Evolutionary conservation across 1,139 yeast genomes (phyloP).

Genomic region (Zhuliangozyma parablackwelliae): DNA sequence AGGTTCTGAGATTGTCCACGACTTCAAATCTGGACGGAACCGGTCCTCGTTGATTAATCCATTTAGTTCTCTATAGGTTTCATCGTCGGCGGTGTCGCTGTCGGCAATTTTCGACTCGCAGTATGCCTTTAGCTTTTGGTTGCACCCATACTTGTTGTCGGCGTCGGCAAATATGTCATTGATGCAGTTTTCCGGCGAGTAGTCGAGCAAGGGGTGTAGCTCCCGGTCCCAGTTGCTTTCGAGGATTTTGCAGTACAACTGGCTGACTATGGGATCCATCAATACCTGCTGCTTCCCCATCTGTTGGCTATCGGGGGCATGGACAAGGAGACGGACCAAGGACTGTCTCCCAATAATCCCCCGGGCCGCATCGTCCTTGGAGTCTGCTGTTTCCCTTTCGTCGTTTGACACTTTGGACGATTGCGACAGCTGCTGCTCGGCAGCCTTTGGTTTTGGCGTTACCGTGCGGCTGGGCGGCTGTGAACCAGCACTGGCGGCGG

Average conservation of each 20-base stretch:
- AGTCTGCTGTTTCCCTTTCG: too few relatives aligned
- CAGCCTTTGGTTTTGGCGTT: background rate
- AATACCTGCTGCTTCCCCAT: slow-evolving; percentile 13
- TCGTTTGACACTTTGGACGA: background rate
- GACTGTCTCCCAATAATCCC: too few relatives aligned
- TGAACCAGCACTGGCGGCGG: background rate
- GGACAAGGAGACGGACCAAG: too few relatives aligned
- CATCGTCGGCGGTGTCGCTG: slow-evolving; percentile 31
- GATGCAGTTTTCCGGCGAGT: slow-evolving; percentile 67
- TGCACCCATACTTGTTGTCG: slow-evolving; percentile 67
- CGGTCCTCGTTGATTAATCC: slow-evolving; percentile 38
- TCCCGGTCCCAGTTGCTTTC: slow-evolving; percentile 77
- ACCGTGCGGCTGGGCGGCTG: background rate
- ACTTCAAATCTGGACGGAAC: slow-evolving; percentile 39
- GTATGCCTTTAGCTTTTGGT: slow-evolving; percentile 21
- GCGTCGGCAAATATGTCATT: slow-evolving; percentile 60
- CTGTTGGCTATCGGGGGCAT: background rate
- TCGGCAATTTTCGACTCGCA: slow-evolving; percentile 7
- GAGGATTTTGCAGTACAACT: slow-evolving; percentile 57
- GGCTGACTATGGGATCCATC: slow-evolving; percentile 50
- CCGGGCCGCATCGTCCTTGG: background rate
- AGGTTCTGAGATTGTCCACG: slow-evolving; percentile 28
- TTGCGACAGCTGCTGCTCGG: background rate
- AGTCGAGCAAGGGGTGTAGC: slow-evolving; percentile 54
- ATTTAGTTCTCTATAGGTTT: slow-evolving; percentile 42